Evolutionary conservation across 2,329 filamentous ascomycete species (phyloP), one percentile per base, ranked within the genome.

Genomic region (Phaeophleospora eucalypticola): DNA sequence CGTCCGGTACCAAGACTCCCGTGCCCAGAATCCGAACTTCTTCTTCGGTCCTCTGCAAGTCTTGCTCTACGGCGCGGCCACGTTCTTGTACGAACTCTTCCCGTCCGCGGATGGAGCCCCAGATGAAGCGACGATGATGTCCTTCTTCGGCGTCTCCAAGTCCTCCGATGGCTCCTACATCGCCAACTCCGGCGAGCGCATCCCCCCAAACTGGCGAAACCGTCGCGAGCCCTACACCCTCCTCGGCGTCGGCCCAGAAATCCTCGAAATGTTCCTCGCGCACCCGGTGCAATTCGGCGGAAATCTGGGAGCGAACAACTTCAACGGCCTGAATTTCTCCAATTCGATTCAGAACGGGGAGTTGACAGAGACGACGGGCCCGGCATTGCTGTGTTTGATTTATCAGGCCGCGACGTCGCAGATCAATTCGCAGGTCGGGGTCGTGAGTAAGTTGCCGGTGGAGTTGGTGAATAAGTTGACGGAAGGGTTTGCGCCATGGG

Each of bases 41-140:
- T 69, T 58, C 57, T 70, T 68, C 41, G 65, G 69, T 15, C 69
- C 69, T 3, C 49, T 63, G 12, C 54, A 60, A 8, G 53, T 72
- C 3, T 58, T 73, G 4, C 62, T 71, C n/a, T 71, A 65, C 51
- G 69, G 70, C 32, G 70, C 70, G 17, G 65, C 71, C 2, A 66
- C 64, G 32, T 73, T 73, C 63, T 49, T 73, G 10, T 73, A 72
- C 59, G 65, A 70, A 48, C 61, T 73, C 4, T 69, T 71, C 55
- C 36, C 29, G 16, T 36, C 21, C 12, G 18, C 8, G 8, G n/a
- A 33, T 15, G 29, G 33, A 15, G 24, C 39, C 12, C 39, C 39
- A 2, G 39, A 41, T 16, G 20, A 29, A 15, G 39, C 29, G 17
- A 41, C 39, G 4, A 41, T 41, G 4, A 27, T 29, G n/a, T 64